A percentile compares a stretch with the other conserved stretches of the same genome.
Conservation (phyloP, 768 basidiomycete species). For the Macrolepiota dolichaula region DNA sequence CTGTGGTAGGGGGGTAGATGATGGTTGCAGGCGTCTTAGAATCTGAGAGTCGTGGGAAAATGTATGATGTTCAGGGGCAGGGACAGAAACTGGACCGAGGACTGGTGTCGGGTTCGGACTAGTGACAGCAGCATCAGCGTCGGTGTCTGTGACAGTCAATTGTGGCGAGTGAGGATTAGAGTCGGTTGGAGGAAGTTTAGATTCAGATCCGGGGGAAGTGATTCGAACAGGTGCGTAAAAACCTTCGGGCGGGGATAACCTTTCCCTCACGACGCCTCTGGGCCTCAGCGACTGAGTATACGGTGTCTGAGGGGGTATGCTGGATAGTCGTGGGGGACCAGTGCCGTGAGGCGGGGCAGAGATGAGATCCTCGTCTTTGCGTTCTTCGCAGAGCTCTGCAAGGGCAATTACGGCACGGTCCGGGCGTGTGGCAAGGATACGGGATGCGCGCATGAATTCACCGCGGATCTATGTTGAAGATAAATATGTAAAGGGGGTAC, state of each 20-base stretch:
- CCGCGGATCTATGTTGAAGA: slow-evolving; percentile 74
- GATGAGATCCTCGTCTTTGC: slow-evolving; percentile 63
- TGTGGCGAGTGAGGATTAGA: neutral
- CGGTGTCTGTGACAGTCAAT: no score
- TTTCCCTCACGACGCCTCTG: slow-evolving; percentile 35
- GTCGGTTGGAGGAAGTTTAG: neutral
- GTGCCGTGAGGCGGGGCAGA: slow-evolving; percentile 38
- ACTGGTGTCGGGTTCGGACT: no score
- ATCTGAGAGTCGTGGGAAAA: no score
- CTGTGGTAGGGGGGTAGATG: slow-evolving; percentile 45
- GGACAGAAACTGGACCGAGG: no score
- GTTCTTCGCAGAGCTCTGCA: slow-evolving; percentile 90
- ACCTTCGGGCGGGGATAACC: slow-evolving; percentile 51
- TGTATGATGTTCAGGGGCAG: no score
- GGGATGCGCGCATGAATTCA: slow-evolving; percentile 94
- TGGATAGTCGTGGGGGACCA: slow-evolving; percentile 23
- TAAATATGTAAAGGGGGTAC: slow-evolving; percentile 24
- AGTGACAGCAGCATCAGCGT: no score
- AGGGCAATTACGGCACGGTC: slow-evolving; percentile 80
- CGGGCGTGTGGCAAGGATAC: slow-evolving; percentile 77
- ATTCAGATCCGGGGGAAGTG: neutral
- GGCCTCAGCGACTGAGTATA: slow-evolving; percentile 61
- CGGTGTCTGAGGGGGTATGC: slow-evolving; percentile 65
- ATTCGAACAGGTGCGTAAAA: slow-evolving; percentile 38
- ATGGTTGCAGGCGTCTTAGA: neutral